These are phyloP conservation scores for Entomophthora muscae DNA, from an alignment of 371 early-diverging fungal species.

Conservation along the genomic window DNA sequence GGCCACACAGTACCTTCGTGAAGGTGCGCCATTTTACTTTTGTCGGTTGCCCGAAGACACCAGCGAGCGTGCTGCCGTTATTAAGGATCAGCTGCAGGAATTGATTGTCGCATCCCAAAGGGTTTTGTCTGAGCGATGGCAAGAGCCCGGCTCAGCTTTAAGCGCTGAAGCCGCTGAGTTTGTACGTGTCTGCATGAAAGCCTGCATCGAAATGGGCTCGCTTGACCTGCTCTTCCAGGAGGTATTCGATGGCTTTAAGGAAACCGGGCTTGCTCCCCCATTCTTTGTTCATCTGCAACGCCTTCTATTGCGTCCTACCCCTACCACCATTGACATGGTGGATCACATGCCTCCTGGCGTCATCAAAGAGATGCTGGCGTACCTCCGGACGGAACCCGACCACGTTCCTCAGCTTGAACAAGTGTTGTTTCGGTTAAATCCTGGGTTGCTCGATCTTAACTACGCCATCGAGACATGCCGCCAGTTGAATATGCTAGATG, in stretches of 20 bases:
- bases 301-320: neutral
- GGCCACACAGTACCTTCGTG: neutral
- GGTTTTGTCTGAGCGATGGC: neutral
- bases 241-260: neutral
- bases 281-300: neutral
- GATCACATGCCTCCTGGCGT: neutral
- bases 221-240: neutral
- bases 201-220: neutral
- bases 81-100: neutral
- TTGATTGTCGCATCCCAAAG: conserved; percentile 2
- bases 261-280: neutral
- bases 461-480: neutral
- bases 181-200: neutral
- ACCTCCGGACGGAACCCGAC: neutral
- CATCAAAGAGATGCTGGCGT: neutral
- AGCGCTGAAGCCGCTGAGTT: neutral
- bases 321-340: neutral
- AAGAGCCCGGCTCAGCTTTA: neutral
- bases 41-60: neutral
- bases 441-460: neutral
- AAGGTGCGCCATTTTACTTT: conserved; percentile 5
- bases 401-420: neutral
- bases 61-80: neutral
- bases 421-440: neutral
- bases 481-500: neutral